These are phyloP conservation scores for Geranomyces michiganensis DNA, from an alignment of 192 early-diverging fungal genomes.

Conservation along the genomic window DNA sequence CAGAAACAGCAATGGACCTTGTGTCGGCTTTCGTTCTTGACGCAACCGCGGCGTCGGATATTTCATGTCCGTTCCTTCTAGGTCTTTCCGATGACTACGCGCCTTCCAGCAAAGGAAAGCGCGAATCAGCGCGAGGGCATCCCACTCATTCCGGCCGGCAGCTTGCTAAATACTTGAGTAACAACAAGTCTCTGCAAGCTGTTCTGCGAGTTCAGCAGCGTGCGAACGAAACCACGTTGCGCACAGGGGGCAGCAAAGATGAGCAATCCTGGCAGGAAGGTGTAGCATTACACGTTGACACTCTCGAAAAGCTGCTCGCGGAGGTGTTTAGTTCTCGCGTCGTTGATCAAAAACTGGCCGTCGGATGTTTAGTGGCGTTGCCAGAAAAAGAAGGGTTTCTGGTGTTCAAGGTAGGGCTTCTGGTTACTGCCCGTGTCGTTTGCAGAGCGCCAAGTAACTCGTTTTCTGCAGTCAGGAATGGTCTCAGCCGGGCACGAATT, in stretches of 20 bases:
- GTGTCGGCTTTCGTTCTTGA: slow-evolving; percentile 42
- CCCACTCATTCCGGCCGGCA: slow-evolving; percentile 37
- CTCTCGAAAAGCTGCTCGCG: slow-evolving; percentile 28
- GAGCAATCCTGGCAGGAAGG: slow-evolving; percentile 8
- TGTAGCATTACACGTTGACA: slow-evolving; percentile 15
- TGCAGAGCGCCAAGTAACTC: background rate
- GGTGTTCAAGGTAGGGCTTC: slow-evolving; percentile 35
- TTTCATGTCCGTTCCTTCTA: background rate
- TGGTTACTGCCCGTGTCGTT: background rate
- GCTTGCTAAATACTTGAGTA: slow-evolving; percentile 39
- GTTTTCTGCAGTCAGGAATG: slow-evolving; percentile 37
- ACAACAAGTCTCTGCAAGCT: slow-evolving; percentile 38
- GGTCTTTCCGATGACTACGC: background rate
- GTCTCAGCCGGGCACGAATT: slow-evolving; percentile 45
- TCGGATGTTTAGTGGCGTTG: slow-evolving; percentile 47
- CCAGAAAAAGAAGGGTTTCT: slow-evolving; percentile 39
- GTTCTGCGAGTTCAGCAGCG: slow-evolving; percentile 43
- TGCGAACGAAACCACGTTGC: slow-evolving; percentile 32
- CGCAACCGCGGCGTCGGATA: slow-evolving; percentile 9
- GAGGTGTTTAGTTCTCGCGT: slow-evolving; percentile 35
- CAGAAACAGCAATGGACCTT: slow-evolving; percentile 54
- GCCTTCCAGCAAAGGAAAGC: slow-evolving; percentile 29
- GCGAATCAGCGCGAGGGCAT: slow-evolving; percentile 17
- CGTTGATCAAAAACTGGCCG: slow-evolving; percentile 49
- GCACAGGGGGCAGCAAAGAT: slow-evolving; percentile 19